Evolutionary conservation across 257 asterid genomes (phyloP).

Genomic region (Thymus quinquecostatus): DNA sequence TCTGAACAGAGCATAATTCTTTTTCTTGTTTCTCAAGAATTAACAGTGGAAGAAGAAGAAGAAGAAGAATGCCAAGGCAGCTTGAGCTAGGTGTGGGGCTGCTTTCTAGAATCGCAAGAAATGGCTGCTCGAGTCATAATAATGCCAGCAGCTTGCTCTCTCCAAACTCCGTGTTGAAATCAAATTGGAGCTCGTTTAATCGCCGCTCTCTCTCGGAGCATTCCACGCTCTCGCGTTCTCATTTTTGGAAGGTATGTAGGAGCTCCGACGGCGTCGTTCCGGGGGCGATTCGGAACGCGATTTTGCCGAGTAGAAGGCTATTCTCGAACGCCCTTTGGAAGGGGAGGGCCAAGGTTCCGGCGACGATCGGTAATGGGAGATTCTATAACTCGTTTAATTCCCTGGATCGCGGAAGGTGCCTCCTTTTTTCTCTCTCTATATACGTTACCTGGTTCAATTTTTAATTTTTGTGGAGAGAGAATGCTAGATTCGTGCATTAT

Average conservation of each 20-base stretch:
- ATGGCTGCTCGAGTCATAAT: constrained; percentile 10
- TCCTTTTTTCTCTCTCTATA: neutral
- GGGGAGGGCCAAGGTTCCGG: constrained; percentile 33
- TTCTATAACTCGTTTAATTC: constrained; percentile 48
- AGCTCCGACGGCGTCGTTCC: constrained; percentile 29
- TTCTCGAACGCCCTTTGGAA: constrained; percentile 33
- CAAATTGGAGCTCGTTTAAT: constrained; percentile 28
- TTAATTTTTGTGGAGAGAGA: neutral
- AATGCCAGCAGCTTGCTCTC: constrained; percentile 10
- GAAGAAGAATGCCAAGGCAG: constrained; percentile 43
- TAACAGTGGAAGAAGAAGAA: neutral
- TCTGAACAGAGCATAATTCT: neutral
- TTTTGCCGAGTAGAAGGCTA: constrained; percentile 25
- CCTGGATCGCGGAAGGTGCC: constrained; percentile 43
- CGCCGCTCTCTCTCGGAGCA: constrained; percentile 27
- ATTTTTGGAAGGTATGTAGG: constrained; percentile 24
- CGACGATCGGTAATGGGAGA: constrained; percentile 24
- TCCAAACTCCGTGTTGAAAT: constrained; percentile 26
- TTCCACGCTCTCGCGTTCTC: constrained; percentile 38
- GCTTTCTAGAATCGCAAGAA: constrained; percentile 42
- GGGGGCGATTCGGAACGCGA: constrained; percentile 34
- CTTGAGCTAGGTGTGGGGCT: constrained; percentile 39
- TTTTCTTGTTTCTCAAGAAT: neutral
- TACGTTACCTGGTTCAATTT: neutral
- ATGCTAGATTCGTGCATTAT: neutral